phyloP scores from a whole-genome alignment of 108 stramenopile species.

The Cyclotella sp. region DNA sequence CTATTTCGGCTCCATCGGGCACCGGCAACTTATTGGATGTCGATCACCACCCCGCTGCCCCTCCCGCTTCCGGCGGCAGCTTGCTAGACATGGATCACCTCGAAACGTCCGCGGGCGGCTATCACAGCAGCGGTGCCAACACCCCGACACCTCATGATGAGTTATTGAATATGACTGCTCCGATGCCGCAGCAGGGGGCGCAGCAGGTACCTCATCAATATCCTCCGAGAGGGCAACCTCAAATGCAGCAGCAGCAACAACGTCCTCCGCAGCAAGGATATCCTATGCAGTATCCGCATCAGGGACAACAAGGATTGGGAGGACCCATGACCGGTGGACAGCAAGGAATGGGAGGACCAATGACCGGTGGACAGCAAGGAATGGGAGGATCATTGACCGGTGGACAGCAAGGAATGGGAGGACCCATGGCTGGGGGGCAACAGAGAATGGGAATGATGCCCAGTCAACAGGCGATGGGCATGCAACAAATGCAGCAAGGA shows the following conservation, averaged over 20 bases:
- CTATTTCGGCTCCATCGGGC: constrained; percentile 29
- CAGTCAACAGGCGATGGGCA: constrained; percentile 38
- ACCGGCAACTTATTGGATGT: constrained; percentile 57
- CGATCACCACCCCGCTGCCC: constrained; percentile 34
- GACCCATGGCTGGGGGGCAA: background rate
- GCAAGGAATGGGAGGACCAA: constrained; percentile 7
- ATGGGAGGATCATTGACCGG: background rate
- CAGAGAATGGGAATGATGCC: too few species aligned
- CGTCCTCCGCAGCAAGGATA: constrained; percentile 51
- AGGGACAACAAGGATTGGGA: constrained; percentile 7
- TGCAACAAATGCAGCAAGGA: constrained; percentile 34
- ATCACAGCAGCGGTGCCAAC: constrained; percentile 36
- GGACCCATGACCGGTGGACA: background rate
- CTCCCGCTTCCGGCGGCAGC: constrained; percentile 49
- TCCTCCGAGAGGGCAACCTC: background rate
- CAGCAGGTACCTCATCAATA: constrained; percentile 12
- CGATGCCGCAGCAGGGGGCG: constrained; percentile 24
- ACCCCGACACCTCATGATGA: constrained; percentile 65
- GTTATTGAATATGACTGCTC: constrained; percentile 86
- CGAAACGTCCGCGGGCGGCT: constrained; percentile 20
- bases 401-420: background rate
- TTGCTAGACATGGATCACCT: constrained; percentile 63
- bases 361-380: constrained; percentile 1
- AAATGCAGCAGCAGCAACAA: constrained; percentile 50
- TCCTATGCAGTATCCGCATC: constrained; percentile 32